phyloP scores from a whole-genome alignment of 192 early-diverging fungal genomes.

The Pilaira anomala region DNA sequence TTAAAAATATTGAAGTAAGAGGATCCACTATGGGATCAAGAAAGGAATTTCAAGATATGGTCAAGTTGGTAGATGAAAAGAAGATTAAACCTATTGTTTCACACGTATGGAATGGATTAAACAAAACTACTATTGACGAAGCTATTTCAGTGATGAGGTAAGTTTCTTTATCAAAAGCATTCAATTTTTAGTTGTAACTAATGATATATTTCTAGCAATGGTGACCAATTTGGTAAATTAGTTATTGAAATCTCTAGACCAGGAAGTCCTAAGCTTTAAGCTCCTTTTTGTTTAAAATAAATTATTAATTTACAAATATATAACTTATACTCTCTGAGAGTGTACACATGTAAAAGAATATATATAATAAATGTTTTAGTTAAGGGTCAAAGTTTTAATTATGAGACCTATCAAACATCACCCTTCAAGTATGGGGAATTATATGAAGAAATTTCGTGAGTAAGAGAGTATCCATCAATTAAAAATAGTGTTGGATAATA shows the following conservation, averaged over 20 bases:
- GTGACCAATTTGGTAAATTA: constrained; percentile 40
- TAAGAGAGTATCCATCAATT: too few species aligned
- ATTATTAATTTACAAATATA: too few species aligned
- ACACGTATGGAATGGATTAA: constrained; percentile 51
- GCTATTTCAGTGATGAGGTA: constrained; percentile 34
- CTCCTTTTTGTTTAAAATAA: too few species aligned
- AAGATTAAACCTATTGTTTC: constrained; percentile 58
- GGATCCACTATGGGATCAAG: constrained; percentile 67
- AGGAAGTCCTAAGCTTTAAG: constrained; percentile 9
- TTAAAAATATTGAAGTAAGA: constrained; percentile 62
- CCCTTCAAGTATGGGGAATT: too few species aligned
- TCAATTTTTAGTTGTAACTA: not conserved
- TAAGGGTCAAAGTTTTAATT: too few species aligned
- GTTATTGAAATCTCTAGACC: constrained; percentile 22
- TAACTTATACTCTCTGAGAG: too few species aligned
- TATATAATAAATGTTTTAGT: too few species aligned
- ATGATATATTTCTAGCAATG: constrained; percentile 22
- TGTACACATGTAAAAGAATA: too few species aligned
- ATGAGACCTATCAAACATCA: too few species aligned
- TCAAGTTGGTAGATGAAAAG: constrained; percentile 54
- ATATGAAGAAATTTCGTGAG: too few species aligned
- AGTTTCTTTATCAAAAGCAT: too few species aligned
- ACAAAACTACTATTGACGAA: constrained; percentile 17
- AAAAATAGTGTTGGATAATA: too few species aligned
- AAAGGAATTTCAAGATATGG: constrained; percentile 58